A percentile compares a stretch with the other conserved stretches of the same genome.
Conservation (phyloP, 1,284 basidiomycete species). For the Naganishia sp. region DNA sequence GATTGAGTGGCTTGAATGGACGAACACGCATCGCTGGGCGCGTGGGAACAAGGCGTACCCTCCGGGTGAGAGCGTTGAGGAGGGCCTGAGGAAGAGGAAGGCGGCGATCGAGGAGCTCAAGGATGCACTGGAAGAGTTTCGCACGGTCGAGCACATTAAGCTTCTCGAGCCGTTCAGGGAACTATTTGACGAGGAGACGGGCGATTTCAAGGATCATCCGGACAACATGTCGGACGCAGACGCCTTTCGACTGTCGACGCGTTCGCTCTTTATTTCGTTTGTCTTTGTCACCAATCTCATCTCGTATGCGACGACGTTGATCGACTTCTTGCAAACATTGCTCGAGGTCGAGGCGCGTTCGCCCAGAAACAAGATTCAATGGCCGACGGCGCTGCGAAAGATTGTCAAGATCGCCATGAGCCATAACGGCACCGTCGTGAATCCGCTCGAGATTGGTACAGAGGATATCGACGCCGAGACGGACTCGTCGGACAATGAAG, state of each 20-base stretch:
- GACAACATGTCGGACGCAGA: slow-evolving; percentile 15
- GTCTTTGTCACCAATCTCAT: slow-evolving; percentile 54
- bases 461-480: slow-evolving; percentile 29
- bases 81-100: slow-evolving; percentile 52
- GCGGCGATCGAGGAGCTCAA: slow-evolving; percentile 52
- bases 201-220: slow-evolving; percentile 38
- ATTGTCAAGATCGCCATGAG: slow-evolving; percentile 44
- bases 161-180: slow-evolving; percentile 59
- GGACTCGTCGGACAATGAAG: slow-evolving; percentile 34
- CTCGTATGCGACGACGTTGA: slow-evolving; percentile 44
- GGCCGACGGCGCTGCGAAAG: slow-evolving; percentile 54
- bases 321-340: slow-evolving; percentile 47
- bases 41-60: slow-evolving; percentile 40
- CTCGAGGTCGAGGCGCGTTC: slow-evolving; percentile 48
- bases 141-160: slow-evolving; percentile 53
- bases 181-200: slow-evolving; percentile 49
- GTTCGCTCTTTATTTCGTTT: slow-evolving; percentile 55
- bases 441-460: slow-evolving; percentile 44
- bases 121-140: slow-evolving; percentile 55
- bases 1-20: slow-evolving; percentile 53
- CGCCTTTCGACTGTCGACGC: slow-evolving; percentile 36
- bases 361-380: slow-evolving; percentile 53
- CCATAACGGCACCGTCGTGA: slow-evolving; percentile 29
- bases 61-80: slow-evolving; percentile 39
- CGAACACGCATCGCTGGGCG: slow-evolving; percentile 60